Evolutionary conservation across 768 basidiomycete species (phyloP).

Genomic region (Pisolithus sp.): DNA sequence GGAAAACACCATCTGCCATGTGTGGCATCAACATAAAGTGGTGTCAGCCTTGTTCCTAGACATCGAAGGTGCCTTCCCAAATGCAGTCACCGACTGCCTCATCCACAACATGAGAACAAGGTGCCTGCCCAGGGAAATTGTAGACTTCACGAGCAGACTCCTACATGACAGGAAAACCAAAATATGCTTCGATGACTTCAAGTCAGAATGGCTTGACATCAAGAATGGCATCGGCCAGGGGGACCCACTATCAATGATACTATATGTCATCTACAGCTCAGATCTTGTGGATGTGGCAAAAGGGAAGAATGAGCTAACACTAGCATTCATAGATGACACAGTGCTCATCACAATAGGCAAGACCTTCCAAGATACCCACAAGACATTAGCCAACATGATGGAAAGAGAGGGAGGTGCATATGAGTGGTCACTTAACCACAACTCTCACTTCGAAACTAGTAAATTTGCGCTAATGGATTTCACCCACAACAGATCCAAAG

Average conservation of each 20-base stretch:
- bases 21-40: constrained; percentile 32
- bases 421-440: too few relatives aligned
- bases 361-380: background rate
- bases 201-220: background rate
- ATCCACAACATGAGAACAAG: constrained; percentile 23
- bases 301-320: too few relatives aligned
- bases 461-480: too few relatives aligned
- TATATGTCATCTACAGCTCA: background rate
- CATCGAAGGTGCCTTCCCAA: constrained; percentile 40
- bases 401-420: too few relatives aligned
- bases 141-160: background rate
- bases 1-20: constrained; percentile 29
- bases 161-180: background rate
- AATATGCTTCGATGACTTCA: background rate
- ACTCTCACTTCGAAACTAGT: too few relatives aligned
- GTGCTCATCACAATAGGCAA: background rate
- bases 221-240: background rate
- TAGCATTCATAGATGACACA: background rate
- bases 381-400: background rate
- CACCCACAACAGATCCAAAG: too few relatives aligned
- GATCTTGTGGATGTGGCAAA: background rate
- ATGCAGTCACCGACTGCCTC: constrained; percentile 25
- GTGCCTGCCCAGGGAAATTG: background rate
- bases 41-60: constrained; percentile 35
- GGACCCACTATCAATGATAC: background rate